Base-by-base conservation (phyloP, 1,284 basidiomycete genomes). In the Stygiomarasmius scandens region DNA sequence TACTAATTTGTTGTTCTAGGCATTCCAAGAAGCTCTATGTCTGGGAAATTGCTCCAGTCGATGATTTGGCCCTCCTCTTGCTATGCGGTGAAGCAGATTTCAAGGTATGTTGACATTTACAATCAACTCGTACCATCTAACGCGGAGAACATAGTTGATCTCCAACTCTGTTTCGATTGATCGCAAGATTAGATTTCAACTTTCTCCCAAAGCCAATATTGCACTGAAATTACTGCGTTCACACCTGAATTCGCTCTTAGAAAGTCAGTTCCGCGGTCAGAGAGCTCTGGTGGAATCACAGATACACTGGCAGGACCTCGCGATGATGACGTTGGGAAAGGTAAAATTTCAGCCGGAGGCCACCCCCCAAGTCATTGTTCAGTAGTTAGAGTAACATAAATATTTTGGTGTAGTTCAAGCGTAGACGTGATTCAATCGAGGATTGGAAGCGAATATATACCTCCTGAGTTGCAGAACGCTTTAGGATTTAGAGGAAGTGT, bases 21-120 rank as follows among this genome's bases (percentile, higher is more conserved):
- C 92, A 94, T 69, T 94, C 93, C 12, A 94, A 91, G 75, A 92
- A 88, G 71, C 74, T 98, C 27, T 99, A 96, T 71, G 95, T 91
- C n/a, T 98, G 95, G 94, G 97, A 99, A 73, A 95, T 92, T 1
- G 89, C 92, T 1, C 91, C 95, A 1, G 86, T 95, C 3, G 91
- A 97, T 60, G 93, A 98, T 65, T 75, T 92, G 27, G 85, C 93
- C 1, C 73, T 99, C 48, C 71, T 94, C 19, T 77, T 98, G 23
- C 76, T 98, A 0, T 98, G 96, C 63, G 96, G 97, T 1, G 97
- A 98, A 64, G 80, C 84, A 12, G 96, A 99, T 61, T 90, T 93
- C 75, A 95, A 92, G 81, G 93, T 92, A 58, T 52, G 27, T n/a
- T n/a, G n/a, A n/a, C 20, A 20, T 25, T 12, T 12, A 20, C 50